phyloP scores from a whole-genome alignment of 2,329 filamentous ascomycete species.

The Cryphonectria nitschkei region DNA sequence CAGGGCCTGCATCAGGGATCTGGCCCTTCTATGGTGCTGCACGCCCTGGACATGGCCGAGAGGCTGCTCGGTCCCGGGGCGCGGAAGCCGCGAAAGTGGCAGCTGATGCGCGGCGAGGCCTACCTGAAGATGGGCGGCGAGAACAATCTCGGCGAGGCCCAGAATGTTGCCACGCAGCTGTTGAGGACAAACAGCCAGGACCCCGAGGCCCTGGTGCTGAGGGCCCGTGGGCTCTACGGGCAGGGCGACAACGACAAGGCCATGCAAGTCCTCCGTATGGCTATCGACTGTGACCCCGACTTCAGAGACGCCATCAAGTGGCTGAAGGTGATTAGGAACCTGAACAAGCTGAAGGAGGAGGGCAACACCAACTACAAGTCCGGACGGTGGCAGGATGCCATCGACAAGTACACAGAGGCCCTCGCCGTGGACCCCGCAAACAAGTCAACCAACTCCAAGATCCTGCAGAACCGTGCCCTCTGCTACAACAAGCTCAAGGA shows the following conservation, averaged over 20 bases:
- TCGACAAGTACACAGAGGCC: constrained; percentile 82
- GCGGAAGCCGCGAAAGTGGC: constrained; percentile 87
- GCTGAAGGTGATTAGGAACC: constrained; percentile 85
- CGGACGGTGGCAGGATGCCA: constrained; percentile 76
- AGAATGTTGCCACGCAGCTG: constrained; percentile 88
- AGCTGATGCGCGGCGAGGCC: constrained; percentile 87
- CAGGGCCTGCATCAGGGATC: constrained; percentile 75
- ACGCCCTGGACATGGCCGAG: constrained; percentile 89
- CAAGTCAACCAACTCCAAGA: constrained; percentile 91
- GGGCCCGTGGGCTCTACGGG: constrained; percentile 84
- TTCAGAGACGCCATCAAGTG: constrained; percentile 87
- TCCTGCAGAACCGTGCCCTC: constrained; percentile 89
- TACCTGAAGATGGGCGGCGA: constrained; percentile 89
- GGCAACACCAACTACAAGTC: constrained; percentile 91
- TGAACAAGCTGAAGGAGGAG: constrained; percentile 91
- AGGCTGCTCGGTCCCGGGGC: constrained; percentile 76
- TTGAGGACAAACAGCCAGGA: constrained; percentile 87
- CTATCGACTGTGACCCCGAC: constrained; percentile 88
- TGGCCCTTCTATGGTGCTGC: constrained; percentile 87
- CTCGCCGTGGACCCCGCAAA: constrained; percentile 85
- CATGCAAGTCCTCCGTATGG: constrained; percentile 87
- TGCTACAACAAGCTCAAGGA: constrained; percentile 84
- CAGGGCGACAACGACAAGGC: constrained; percentile 96
- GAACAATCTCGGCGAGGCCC: constrained; percentile 87
- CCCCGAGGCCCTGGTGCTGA: constrained; percentile 88